phyloP scores from a whole-genome alignment of 805 yeast genomes.

The Wickerhamomyces silvicola region DNA sequence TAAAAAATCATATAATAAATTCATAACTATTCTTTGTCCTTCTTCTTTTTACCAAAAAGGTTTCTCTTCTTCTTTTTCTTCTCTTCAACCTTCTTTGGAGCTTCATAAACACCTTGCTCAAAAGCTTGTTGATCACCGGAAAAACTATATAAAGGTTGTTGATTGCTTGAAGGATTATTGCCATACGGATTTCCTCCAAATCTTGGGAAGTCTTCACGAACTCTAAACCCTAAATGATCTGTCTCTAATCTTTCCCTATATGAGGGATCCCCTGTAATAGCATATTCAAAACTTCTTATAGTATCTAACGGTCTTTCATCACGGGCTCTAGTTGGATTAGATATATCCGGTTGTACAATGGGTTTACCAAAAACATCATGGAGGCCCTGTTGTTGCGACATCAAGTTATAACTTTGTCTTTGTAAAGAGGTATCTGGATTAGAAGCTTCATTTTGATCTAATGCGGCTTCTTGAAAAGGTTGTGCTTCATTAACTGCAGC shows the following conservation, averaged over 20 bases:
- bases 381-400: conserved; percentile 46
- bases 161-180: conserved; percentile 19
- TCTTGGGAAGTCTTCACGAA: conserved; percentile 67
- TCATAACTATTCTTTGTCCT: conserved; percentile 12
- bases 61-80: conserved; percentile 73
- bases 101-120: conserved; percentile 57
- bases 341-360: conserved; percentile 73
- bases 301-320: conserved; percentile 98
- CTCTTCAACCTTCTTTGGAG: conserved; percentile 35
- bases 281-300: conserved; percentile 85
- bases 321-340: conserved; percentile 89
- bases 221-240: conserved; percentile 75
- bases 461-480: conserved; percentile 72
- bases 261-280: conserved; percentile 82
- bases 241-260: conserved; percentile 81
- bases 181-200: conserved; percentile 35
- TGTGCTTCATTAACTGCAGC: conserved; percentile 93
- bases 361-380: conserved; percentile 84
- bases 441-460: conserved; percentile 11
- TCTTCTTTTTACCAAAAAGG: conserved; percentile 68
- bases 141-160: conserved; percentile 26
- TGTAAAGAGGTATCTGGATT: conserved; percentile 23
- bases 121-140: conserved; percentile 29
- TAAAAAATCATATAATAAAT: neutral
- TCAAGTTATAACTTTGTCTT: conserved; percentile 21